phyloP scores from a whole-genome alignment of 495 filamentous ascomycete genomes.

The Xylaria sp. region DNA sequence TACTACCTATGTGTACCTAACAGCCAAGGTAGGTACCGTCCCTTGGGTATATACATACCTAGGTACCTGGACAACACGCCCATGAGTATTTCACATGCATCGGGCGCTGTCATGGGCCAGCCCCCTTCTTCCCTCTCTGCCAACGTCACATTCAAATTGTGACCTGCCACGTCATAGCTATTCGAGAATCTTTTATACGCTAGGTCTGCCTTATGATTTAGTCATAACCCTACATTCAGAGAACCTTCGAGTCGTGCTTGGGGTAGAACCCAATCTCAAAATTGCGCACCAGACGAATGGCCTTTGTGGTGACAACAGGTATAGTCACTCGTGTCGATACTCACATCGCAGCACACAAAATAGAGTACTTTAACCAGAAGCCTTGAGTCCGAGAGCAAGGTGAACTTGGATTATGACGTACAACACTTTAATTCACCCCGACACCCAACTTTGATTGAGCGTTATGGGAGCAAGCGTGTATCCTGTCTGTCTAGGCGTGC shows the following conservation, averaged over 20 bases:
- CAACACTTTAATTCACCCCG: not conserved
- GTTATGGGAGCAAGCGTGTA: no score
- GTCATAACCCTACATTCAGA: not conserved
- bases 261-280: not conserved
- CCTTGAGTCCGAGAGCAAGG: no score
- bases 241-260: not conserved
- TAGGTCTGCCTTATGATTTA: not conserved
- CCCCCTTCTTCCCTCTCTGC: not conserved
- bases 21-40: no score
- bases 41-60: not conserved
- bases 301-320: not conserved
- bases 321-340: not conserved
- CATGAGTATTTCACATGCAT: not conserved
- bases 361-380: no score
- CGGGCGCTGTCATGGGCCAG: not conserved
- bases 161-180: conserved; percentile 1
- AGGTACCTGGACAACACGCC: not conserved
- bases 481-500: not conserved
- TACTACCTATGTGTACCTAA: not conserved
- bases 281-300: not conserved
- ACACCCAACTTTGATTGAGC: not conserved
- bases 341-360: not conserved
- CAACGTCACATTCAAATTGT: not conserved
- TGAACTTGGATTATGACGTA: not conserved
- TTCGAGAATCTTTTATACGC: not conserved